phyloP scores from a whole-genome alignment of 192 early-diverging fungal species.

The Coemansia sp. region DNA sequence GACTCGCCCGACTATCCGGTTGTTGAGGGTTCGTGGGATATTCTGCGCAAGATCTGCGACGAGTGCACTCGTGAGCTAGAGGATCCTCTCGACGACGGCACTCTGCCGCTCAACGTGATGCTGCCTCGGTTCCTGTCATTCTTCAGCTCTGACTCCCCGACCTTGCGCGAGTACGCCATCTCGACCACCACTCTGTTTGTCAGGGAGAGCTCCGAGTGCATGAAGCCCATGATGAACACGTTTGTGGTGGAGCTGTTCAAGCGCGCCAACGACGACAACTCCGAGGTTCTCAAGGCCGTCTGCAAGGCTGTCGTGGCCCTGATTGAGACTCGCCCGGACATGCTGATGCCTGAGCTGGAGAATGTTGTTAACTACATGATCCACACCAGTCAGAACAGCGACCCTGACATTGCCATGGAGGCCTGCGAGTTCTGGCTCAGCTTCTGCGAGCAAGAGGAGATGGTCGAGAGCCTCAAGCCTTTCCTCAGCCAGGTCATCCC shows the following conservation, averaged over 20 bases:
- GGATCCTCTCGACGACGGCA: slow-evolving; percentile 64
- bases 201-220: slow-evolving; percentile 64
- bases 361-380: slow-evolving; percentile 96
- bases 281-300: slow-evolving; percentile 84
- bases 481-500: slow-evolving; percentile 79
- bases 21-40: slow-evolving; percentile 84
- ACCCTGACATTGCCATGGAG: slow-evolving; percentile 89
- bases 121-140: slow-evolving; percentile 86
- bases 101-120: slow-evolving; percentile 77
- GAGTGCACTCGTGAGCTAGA: slow-evolving; percentile 83
- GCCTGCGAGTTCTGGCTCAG: slow-evolving; percentile 99
- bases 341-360: slow-evolving; percentile 81
- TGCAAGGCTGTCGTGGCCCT: slow-evolving; percentile 93
- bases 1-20: slow-evolving; percentile 66
- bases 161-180: slow-evolving; percentile 80
- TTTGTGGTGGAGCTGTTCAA: slow-evolving; percentile 69
- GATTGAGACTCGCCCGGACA: slow-evolving; percentile 81
- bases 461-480: slow-evolving; percentile 69
- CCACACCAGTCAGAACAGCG: slow-evolving; percentile 80
- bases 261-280: slow-evolving; percentile 77
- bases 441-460: slow-evolving; percentile 88
- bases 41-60: slow-evolving; percentile 94
- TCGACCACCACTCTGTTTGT: slow-evolving; percentile 87
- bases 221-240: slow-evolving; percentile 53
- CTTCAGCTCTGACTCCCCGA: slow-evolving; percentile 72